Evolutionary conservation across 2,329 filamentous ascomycete species (phyloP).

Genomic region (Colletotrichum eleusines): DNA sequence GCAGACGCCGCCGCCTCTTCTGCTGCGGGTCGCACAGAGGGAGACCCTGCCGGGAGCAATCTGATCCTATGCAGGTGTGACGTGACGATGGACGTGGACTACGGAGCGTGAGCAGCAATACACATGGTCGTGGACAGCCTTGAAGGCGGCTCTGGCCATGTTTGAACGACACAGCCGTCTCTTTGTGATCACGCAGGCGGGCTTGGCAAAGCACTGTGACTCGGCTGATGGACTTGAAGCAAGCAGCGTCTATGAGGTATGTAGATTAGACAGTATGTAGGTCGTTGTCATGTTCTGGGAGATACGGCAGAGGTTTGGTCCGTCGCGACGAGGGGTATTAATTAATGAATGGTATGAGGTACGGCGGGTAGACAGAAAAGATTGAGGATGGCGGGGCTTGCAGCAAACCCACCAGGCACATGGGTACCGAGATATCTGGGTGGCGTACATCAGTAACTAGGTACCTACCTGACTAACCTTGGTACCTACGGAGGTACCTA

Average conservation of each 20-base stretch:
- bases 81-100: slow-evolving; percentile 36
- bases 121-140: not conserved
- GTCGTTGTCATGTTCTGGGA: not conserved
- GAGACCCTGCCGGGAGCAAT: slow-evolving; percentile 39
- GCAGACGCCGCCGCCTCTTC: slow-evolving; percentile 39
- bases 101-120: not conserved
- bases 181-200: no score
- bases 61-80: slow-evolving; percentile 36
- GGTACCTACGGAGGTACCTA: not conserved
- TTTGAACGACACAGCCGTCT: not conserved
- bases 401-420: slow-evolving; percentile 24
- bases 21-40: slow-evolving; percentile 37
- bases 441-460: no score
- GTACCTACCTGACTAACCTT: no score
- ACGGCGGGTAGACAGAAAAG: slow-evolving; percentile 34
- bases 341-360: slow-evolving; percentile 29
- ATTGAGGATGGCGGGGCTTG: slow-evolving; percentile 36
- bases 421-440: not conserved
- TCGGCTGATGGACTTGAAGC: not conserved
- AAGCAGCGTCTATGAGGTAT: not conserved
- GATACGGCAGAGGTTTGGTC: slow-evolving; percentile 3
- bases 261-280: not conserved
- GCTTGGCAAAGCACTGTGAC: not conserved
- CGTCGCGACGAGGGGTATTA: slow-evolving; percentile 31
- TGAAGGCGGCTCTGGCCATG: not conserved